These are phyloP conservation scores for Sugiyamaella chiloensis DNA, from an alignment of 805 yeast species.

Conservation along the genomic window DNA sequence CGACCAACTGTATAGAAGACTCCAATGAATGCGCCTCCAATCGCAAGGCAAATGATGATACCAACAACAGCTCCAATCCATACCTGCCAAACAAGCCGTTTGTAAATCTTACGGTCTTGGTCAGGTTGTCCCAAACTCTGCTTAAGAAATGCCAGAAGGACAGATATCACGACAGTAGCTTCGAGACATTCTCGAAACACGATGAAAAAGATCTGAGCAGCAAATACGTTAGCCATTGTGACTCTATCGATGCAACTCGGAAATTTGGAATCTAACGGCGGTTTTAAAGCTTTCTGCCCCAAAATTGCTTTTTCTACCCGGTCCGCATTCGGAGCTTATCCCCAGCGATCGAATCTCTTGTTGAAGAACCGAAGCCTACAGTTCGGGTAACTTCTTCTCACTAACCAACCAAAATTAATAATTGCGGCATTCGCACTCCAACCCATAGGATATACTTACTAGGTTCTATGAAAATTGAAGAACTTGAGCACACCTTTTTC, in stretches of 20 bases:
- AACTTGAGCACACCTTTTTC: too few species aligned
- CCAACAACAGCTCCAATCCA: constrained; percentile 80
- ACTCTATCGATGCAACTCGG: not conserved
- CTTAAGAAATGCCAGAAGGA: constrained; percentile 81
- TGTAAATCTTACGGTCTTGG: constrained; percentile 43
- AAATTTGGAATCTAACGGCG: not conserved
- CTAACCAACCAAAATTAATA: too few species aligned
- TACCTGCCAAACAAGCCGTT: constrained; percentile 64
- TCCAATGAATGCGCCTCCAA: constrained; percentile 92
- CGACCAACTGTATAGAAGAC: constrained; percentile 75
- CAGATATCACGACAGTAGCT: constrained; percentile 87
- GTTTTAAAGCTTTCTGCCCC: not conserved
- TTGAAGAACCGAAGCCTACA: too few species aligned
- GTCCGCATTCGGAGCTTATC: too few species aligned
- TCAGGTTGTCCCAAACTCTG: constrained; percentile 66
- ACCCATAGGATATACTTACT: too few species aligned
- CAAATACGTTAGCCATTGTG: constrained; percentile 53
- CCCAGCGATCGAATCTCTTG: too few species aligned
- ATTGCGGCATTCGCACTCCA: too few species aligned
- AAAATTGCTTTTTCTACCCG: not conserved
- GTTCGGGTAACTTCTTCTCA: too few species aligned
- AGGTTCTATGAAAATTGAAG: too few species aligned
- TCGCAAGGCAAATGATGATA: constrained; percentile 66
- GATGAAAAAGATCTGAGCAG: constrained; percentile 67
- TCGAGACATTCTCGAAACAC: constrained; percentile 91